phyloP scores from a whole-genome alignment of 768 basidiomycete species.

The Boletus reticuloceps region DNA sequence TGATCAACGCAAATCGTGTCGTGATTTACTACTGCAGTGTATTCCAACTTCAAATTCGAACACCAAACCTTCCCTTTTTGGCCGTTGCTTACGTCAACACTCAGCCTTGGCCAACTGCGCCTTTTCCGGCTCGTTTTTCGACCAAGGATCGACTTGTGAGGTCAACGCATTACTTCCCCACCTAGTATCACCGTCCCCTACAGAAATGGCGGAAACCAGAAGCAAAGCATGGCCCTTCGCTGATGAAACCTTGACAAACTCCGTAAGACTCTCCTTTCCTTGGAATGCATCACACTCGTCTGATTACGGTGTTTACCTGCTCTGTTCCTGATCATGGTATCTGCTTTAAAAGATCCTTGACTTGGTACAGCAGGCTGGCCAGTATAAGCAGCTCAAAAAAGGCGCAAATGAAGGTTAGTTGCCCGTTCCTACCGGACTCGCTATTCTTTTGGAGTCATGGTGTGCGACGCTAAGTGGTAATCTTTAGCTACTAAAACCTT shows the following conservation, averaged over 20 bases:
- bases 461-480: slow-evolving; percentile 6
- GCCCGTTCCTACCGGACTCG: background rate
- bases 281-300: background rate
- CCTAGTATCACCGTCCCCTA: background rate
- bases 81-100: slow-evolving; percentile 15
- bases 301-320: background rate
- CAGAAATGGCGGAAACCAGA: slow-evolving; percentile 60
- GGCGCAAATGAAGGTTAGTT: slow-evolving; percentile 93
- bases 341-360: slow-evolving; percentile 74
- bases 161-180: slow-evolving; percentile 41
- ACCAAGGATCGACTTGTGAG: slow-evolving; percentile 92
- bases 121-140: slow-evolving; percentile 27
- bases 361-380: slow-evolving; percentile 90
- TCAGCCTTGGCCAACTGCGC: background rate
- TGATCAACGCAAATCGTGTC: too few relatives aligned
- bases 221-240: slow-evolving; percentile 90
- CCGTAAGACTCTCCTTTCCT: slow-evolving; percentile 46
- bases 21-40: background rate
- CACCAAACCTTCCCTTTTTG: background rate
- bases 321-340: too few relatives aligned
- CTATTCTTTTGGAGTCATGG: background rate
- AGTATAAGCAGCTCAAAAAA: slow-evolving; percentile 98
- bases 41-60: background rate
- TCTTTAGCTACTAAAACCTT: slow-evolving; percentile 89
- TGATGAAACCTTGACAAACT: slow-evolving; percentile 83